phyloP scores from a whole-genome alignment of 192 early-diverging fungal species.

The Mortierella hygrophila region DNA sequence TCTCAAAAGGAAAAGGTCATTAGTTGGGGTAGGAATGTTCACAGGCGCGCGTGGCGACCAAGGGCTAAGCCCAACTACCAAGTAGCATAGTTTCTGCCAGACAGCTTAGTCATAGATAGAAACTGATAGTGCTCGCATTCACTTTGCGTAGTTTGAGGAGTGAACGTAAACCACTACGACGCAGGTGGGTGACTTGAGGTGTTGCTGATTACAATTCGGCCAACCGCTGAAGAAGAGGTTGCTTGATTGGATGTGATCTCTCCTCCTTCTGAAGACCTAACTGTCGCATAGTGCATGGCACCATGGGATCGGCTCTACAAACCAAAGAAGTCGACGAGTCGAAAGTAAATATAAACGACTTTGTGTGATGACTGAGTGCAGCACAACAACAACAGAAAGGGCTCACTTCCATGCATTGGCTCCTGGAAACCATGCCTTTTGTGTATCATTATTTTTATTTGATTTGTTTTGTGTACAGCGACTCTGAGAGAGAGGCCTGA shows the following conservation, averaged over 20 bases:
- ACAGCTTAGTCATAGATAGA: too few relatives aligned
- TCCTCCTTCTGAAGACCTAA: neutral
- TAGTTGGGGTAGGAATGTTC: too few relatives aligned
- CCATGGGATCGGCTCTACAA: neutral
- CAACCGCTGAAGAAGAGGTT: too few relatives aligned
- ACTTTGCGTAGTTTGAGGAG: too few relatives aligned
- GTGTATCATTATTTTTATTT: neutral
- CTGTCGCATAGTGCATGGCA: neutral
- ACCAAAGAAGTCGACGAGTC: neutral
- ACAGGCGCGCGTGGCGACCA: too few relatives aligned
- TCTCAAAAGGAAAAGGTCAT: too few relatives aligned
- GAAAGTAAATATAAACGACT: neutral
- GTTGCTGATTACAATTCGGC: too few relatives aligned
- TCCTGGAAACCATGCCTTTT: conserved; percentile 6
- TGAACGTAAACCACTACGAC: too few relatives aligned
- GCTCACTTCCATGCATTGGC: neutral
- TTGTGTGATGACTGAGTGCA: neutral
- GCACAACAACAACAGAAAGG: neutral
- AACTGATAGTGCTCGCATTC: too few relatives aligned
- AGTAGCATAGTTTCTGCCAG: too few relatives aligned
- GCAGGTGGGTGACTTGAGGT: too few relatives aligned
- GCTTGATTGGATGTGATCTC: neutral
- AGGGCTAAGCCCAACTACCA: too few relatives aligned
- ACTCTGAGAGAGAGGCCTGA: neutral
- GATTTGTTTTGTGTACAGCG: neutral